These are phyloP conservation scores for Tolypocladium endophyticum DNA, from an alignment of 2,329 filamentous ascomycete species.

Conservation along the genomic window DNA sequence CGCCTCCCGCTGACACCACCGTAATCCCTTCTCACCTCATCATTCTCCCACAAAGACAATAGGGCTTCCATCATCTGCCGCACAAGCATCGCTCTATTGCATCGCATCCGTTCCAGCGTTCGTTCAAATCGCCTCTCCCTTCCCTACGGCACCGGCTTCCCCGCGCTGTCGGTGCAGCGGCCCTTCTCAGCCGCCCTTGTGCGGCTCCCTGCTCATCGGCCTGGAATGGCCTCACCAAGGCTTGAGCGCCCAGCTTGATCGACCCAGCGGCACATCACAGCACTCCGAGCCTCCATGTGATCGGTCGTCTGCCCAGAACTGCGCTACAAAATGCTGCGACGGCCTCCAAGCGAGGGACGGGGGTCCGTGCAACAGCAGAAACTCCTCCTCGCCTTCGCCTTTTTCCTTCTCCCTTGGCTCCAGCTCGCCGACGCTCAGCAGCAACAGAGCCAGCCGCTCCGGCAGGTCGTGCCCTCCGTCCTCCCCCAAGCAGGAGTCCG, in stretches of 20 bases:
- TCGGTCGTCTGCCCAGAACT: neutral
- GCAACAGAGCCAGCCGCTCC: neutral
- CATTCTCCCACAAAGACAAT: neutral
- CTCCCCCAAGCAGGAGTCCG: neutral
- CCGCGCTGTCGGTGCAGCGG: neutral
- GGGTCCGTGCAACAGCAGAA: conserved; percentile 34
- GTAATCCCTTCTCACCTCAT: neutral
- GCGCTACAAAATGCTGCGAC: conserved; percentile 45
- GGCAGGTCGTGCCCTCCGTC: neutral
- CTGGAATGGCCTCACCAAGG: conserved; percentile 6
- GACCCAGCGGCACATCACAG: conserved; percentile 1
- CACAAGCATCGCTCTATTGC: neutral
- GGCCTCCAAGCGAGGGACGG: conserved; percentile 49
- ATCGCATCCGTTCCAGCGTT: neutral
- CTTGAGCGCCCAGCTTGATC: neutral
- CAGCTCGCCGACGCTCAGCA: conserved; percentile 46
- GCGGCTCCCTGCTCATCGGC: neutral
- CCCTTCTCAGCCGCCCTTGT: neutral
- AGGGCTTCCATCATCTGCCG: neutral
- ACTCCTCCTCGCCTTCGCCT: conserved; percentile 43
- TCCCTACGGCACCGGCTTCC: neutral
- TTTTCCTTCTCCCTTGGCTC: conserved; percentile 46
- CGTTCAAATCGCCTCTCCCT: neutral
- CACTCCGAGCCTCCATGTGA: conserved; percentile 7
- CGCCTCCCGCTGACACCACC: neutral